A percentile compares a stretch with the other conserved stretches of the same genome.
phyloP scores from a whole-genome alignment of 2,329 filamentous ascomycete genomes.

The Aspergillus viridinutans region DNA sequence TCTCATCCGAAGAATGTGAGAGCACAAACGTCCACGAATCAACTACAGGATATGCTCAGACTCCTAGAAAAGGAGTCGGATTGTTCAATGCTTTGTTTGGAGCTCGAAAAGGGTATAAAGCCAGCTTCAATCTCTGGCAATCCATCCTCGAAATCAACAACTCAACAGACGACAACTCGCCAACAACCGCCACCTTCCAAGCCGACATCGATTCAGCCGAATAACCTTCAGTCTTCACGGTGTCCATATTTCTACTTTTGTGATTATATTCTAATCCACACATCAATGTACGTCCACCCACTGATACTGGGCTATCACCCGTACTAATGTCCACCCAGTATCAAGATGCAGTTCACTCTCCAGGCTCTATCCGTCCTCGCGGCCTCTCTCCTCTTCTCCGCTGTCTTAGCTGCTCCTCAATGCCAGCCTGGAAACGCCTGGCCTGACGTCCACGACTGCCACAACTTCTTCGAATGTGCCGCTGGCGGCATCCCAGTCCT shows the following conservation, averaged over 20 bases:
- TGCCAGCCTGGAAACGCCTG: slow-evolving; percentile 3
- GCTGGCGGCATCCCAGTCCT: slow-evolving; percentile 4
- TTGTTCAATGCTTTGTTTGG: too few species aligned
- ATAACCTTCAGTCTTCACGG: neutral
- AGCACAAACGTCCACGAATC: too few species aligned
- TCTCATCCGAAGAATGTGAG: too few species aligned
- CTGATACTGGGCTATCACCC: neutral
- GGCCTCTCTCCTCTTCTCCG: neutral
- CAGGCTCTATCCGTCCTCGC: neutral
- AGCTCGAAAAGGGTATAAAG: neutral
- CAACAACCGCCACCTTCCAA: neutral
- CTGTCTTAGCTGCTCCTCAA: neutral
- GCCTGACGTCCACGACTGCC: slow-evolving; percentile 7
- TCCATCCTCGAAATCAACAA: neutral
- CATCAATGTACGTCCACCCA: neutral
- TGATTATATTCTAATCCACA: neutral
- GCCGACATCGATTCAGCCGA: neutral
- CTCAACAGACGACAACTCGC: neutral
- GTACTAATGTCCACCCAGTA: neutral
- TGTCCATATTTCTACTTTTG: neutral
- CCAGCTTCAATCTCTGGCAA: neutral
- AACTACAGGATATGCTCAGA: too few species aligned
- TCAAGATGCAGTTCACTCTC: neutral
- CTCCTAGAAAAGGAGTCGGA: too few species aligned
- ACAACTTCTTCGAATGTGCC: slow-evolving; percentile 9